Conservation (phyloP, 2,329 filamentous ascomycete species). For the Xylaria sp. region DNA sequence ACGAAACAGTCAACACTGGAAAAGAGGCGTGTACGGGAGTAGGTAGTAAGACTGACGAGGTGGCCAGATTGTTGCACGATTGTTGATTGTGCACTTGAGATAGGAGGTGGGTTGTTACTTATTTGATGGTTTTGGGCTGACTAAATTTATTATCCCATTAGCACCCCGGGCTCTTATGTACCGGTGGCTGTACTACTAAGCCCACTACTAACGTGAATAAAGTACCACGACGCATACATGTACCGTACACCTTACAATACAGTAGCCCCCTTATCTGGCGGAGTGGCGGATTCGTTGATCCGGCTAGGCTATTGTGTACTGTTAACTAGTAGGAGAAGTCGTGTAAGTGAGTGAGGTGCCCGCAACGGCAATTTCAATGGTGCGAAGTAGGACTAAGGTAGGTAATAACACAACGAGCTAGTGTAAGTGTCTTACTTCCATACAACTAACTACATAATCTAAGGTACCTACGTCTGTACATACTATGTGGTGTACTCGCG, state of each 20-base stretch:
- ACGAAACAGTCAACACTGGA: neutral
- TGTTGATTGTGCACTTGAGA: neutral
- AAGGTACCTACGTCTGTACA: neutral
- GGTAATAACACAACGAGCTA: neutral
- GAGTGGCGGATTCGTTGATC: slow-evolving; percentile 1
- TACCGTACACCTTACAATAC: too few relatives aligned
- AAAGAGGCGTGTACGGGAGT: neutral
- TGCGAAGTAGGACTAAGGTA: too few relatives aligned
- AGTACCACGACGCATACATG: neutral
- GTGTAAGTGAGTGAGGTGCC: neutral
- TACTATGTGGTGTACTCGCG: neutral
- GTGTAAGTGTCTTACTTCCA: neutral
- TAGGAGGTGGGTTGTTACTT: slow-evolving; percentile 22
- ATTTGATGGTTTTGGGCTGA: slow-evolving; percentile 7
- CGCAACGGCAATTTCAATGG: neutral
- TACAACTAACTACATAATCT: too few relatives aligned
- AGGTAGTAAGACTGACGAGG: slow-evolving; percentile 1
- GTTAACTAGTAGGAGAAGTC: neutral
- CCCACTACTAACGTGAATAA: slow-evolving; percentile 4
- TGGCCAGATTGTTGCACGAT: slow-evolving; percentile 3
- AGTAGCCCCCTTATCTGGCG: slow-evolving; percentile 4
- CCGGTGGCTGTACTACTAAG: neutral
- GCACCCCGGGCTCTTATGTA: neutral
- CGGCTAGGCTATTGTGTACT: neutral
- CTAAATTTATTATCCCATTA: neutral